phyloP scores from a whole-genome alignment of 2,329 filamentous ascomycete species.

The Zymoseptoria brevis region DNA sequence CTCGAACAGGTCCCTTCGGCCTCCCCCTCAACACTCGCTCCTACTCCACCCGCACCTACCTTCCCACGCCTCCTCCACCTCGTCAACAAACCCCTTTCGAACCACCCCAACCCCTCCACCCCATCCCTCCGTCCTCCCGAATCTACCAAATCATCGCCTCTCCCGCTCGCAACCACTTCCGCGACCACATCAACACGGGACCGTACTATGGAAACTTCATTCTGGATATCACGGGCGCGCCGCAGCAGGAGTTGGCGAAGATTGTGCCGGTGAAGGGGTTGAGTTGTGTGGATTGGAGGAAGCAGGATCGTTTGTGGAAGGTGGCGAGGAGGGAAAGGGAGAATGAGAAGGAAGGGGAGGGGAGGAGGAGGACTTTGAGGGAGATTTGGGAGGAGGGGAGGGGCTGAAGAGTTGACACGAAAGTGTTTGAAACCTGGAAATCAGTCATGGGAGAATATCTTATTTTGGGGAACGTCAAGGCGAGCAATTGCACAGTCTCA shows the following conservation, averaged over 20 bases:
- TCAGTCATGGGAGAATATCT: not conserved
- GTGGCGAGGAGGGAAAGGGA: constrained; percentile 22
- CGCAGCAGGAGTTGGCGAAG: constrained; percentile 32
- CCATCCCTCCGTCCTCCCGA: constrained; percentile 9
- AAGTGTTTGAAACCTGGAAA: not conserved
- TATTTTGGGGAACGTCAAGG: too few relatives aligned
- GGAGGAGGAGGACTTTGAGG: constrained; percentile 27
- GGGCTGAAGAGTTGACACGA: not conserved
- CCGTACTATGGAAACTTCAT: constrained; percentile 27
- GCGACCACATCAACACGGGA: constrained; percentile 33
- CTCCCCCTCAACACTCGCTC: not conserved
- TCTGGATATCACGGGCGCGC: constrained; percentile 21
- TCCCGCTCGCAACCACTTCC: constrained; percentile 32
- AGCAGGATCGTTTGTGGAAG: constrained; percentile 31
- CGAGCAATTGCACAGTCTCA: too few relatives aligned
- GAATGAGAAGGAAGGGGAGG: constrained; percentile 21
- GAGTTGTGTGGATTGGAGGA: constrained; percentile 31
- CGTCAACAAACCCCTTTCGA: constrained; percentile 11
- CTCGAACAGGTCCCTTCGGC: not conserved
- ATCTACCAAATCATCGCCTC: constrained; percentile 38
- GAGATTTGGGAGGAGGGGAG: constrained; percentile 15
- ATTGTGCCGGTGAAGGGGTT: constrained; percentile 35
- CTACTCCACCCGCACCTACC: not conserved
- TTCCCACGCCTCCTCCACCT: constrained; percentile 8
- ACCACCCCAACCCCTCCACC: constrained; percentile 7